phyloP scores from a whole-genome alignment of 2,329 filamentous ascomycete species.

The Venturia pyrina region DNA sequence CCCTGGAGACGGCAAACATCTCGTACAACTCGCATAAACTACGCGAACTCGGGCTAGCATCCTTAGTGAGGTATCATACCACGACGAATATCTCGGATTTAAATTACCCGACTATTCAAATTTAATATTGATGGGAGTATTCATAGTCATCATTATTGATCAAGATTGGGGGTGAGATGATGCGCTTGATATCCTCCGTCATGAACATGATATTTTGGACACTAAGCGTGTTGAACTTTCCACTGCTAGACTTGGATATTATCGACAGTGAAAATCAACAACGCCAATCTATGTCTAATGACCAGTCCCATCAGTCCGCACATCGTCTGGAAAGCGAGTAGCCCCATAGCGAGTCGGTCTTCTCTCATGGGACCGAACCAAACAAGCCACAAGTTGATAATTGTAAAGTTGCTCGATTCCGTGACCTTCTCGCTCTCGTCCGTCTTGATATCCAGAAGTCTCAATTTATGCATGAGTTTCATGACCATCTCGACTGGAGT shows the following conservation, averaged over 20 bases:
- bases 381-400: constrained; percentile 92
- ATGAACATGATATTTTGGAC: no score
- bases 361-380: constrained; percentile 90
- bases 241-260: constrained; percentile 38
- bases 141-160: no score
- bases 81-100: no score
- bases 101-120: no score
- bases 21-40: no score
- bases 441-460: constrained; percentile 56
- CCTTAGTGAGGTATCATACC: no score
- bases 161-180: no score
- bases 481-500: constrained; percentile 53
- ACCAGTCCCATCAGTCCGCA: constrained; percentile 77
- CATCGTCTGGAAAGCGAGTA: constrained; percentile 66
- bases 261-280: constrained; percentile 83
- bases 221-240: no score
- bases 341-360: constrained; percentile 68
- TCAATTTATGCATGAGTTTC: constrained; percentile 57
- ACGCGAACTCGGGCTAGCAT: no score
- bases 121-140: no score
- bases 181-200: no score
- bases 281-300: constrained; percentile 72
- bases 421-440: constrained; percentile 61
- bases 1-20: no score
- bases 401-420: constrained; percentile 81